Conservation (phyloP, 2,329 filamentous ascomycete species). For the Colletotrichum acutatum region DNA sequence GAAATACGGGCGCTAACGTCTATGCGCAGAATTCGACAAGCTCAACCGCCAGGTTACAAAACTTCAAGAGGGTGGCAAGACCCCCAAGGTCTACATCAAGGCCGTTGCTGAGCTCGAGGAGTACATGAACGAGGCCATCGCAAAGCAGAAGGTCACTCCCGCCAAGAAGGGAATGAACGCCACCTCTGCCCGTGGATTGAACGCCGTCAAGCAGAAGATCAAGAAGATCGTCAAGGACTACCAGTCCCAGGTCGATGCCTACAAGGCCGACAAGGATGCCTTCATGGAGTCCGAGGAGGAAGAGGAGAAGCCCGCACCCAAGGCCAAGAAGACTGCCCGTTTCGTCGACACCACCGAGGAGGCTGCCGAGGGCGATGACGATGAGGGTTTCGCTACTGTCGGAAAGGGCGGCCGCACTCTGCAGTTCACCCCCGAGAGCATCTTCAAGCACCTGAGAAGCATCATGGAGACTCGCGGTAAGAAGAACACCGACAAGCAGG, state of each 20-base stretch:
- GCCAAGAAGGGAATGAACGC: conserved; percentile 99
- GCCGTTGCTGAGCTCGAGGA: conserved; percentile 94
- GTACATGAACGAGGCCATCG: conserved; percentile 89
- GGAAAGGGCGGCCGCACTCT: conserved; percentile 89
- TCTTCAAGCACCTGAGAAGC: conserved; percentile 93
- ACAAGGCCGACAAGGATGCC: conserved; percentile 83
- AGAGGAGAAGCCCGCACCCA: conserved; percentile 67
- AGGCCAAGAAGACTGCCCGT: conserved; percentile 61
- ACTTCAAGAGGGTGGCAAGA: conserved; percentile 79
- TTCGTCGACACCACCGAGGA: conserved; percentile 61
- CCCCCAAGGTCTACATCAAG: conserved; percentile 93
- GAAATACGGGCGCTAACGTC: conserved; percentile 19
- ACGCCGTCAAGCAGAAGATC: conserved; percentile 97
- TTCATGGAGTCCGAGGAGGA: conserved; percentile 90
- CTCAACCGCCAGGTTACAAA: conserved; percentile 88
- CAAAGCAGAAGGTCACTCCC: conserved; percentile 93
- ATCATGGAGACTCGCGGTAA: conserved; percentile 97
- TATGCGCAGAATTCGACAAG: conserved; percentile 85
- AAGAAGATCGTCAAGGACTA: conserved; percentile 99
- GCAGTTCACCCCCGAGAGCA: conserved; percentile 95
- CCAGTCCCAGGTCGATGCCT: conserved; percentile 86
- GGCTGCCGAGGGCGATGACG: conserved; percentile 66
- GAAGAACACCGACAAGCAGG: conserved; percentile 95
- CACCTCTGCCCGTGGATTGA: conserved; percentile 91
- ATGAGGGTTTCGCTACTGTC: conserved; percentile 90